Conservation (phyloP, 805 yeast species). For the Schizosaccharomyces japonicus region DNA sequence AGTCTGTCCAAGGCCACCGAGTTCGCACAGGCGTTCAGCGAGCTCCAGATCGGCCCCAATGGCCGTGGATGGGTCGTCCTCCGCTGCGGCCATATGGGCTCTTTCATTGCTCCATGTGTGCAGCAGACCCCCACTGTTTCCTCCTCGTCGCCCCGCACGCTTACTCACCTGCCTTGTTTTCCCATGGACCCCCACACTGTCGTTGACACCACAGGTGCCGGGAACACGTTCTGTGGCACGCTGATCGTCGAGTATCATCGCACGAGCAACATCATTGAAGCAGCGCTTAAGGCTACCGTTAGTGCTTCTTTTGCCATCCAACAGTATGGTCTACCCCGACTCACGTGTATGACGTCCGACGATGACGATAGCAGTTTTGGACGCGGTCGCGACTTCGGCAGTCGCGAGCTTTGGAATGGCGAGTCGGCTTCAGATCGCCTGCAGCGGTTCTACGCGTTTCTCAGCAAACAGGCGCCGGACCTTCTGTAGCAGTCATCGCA, state of each 20-base stretch:
- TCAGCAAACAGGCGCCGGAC: too few species aligned
- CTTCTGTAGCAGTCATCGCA: too few species aligned
- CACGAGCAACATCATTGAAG: conserved; percentile 20
- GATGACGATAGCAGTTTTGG: too few species aligned
- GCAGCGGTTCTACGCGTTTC: neutral
- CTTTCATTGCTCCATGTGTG: conserved; percentile 20
- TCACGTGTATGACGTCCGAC: neutral
- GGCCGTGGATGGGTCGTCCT: conserved; percentile 30
- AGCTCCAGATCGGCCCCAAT: conserved; percentile 11
- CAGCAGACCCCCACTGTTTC: neutral
- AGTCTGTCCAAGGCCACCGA: conserved; percentile 22
- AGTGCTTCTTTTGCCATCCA: conserved; percentile 71
- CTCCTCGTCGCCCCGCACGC: conserved; percentile 11
- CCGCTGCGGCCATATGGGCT: conserved; percentile 58
- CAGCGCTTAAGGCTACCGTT: conserved; percentile 44
- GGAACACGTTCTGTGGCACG: conserved; percentile 73
- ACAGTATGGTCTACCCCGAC: conserved; percentile 44
- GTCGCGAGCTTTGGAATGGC: neutral
- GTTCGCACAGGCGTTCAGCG: conserved; percentile 16
- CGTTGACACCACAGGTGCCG: conserved; percentile 86
- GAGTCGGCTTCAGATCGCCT: neutral
- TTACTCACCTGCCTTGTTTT: conserved; percentile 46
- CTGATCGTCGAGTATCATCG: conserved; percentile 32
- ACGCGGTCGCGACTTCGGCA: too few species aligned
- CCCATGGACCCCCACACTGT: conserved; percentile 28